A percentile compares a stretch with the other conserved stretches of the same genome.
Conservation (phyloP, 2,329 filamentous ascomycete species). For the Trichoderma cornu-damae region DNA sequence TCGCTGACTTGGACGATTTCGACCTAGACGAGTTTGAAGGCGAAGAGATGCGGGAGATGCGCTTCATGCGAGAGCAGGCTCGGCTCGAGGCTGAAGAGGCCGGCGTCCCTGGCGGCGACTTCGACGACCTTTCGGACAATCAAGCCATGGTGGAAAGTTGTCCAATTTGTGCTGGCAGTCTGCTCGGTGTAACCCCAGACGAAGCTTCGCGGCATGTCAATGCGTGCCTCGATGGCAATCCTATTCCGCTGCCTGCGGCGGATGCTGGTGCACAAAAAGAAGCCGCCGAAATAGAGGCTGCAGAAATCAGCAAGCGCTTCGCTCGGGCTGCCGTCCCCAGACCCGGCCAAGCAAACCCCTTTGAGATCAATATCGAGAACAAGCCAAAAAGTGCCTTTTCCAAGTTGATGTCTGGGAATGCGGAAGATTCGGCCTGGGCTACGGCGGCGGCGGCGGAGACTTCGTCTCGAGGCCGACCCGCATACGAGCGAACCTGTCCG, state of each 20-base stretch:
- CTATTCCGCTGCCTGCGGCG: conserved; percentile 49
- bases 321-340: conserved; percentile 65
- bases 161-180: conserved; percentile 68
- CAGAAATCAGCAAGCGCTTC: conserved; percentile 52
- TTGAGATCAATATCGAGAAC: conserved; percentile 46
- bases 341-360: conserved; percentile 77
- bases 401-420: conserved; percentile 87
- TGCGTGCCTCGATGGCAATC: conserved; percentile 79
- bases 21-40: conserved; percentile 49
- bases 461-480: conserved; percentile 74
- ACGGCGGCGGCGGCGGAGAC: conserved; percentile 75
- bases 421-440: conserved; percentile 86
- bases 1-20: conserved; percentile 52
- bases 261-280: conserved; percentile 20
- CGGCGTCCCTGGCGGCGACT: conserved; percentile 34
- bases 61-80: conserved; percentile 72
- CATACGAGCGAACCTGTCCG: conserved; percentile 85
- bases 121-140: conserved; percentile 32
- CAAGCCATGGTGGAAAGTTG: conserved; percentile 45
- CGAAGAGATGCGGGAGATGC: conserved; percentile 60
- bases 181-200: conserved; percentile 57
- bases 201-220: conserved; percentile 85
- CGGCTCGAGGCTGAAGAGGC: conserved; percentile 57
- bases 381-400: conserved; percentile 70
- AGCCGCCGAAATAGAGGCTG: conserved; percentile 32